Evolutionary conservation across 1,139 yeast genomes (phyloP).

Genomic region (Pichia sp.): DNA sequence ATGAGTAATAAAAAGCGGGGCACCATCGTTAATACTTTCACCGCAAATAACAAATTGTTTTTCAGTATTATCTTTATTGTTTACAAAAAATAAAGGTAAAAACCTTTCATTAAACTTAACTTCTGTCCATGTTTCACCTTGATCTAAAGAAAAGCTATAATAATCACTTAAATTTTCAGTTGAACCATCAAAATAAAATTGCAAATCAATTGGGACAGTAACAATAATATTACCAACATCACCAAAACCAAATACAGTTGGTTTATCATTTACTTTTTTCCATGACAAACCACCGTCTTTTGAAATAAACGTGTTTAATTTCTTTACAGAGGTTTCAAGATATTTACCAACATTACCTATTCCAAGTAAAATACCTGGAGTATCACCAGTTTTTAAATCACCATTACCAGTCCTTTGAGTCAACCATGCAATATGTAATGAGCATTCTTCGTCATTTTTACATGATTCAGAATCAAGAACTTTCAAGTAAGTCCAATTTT

Average conservation of each 20-base stretch:
- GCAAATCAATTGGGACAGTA: slow-evolving; percentile 40
- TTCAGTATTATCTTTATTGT: slow-evolving; percentile 74
- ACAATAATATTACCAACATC: slow-evolving; percentile 74
- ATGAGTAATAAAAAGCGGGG: slow-evolving; percentile 28
- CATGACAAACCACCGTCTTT: slow-evolving; percentile 76
- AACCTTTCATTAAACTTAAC: slow-evolving; percentile 44
- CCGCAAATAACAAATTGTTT: slow-evolving; percentile 47
- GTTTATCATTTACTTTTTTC: slow-evolving; percentile 49
- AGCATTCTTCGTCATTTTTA: slow-evolving; percentile 40
- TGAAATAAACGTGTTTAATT: slow-evolving; percentile 53
- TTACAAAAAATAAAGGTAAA: slow-evolving; percentile 42
- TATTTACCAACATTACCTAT: slow-evolving; percentile 51
- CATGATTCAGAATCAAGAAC: slow-evolving; percentile 43
- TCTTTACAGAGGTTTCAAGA: slow-evolving; percentile 38
- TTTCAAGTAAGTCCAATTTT: slow-evolving; percentile 43
- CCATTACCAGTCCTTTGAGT: slow-evolving; percentile 58
- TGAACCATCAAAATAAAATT: slow-evolving; percentile 13
- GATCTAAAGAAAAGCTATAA: slow-evolving; percentile 63
- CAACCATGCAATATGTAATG: slow-evolving; percentile 49
- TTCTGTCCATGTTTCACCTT: slow-evolving; percentile 61
- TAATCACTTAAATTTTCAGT: slow-evolving; percentile 18
- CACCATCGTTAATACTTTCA: slow-evolving; percentile 18
- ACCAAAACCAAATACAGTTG: slow-evolving; percentile 60
- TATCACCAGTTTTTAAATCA: slow-evolving; percentile 55
- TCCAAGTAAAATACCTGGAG: slow-evolving; percentile 64